phyloP scores from a whole-genome alignment of 2,329 filamentous ascomycete genomes.

The Phialophora expanda region DNA sequence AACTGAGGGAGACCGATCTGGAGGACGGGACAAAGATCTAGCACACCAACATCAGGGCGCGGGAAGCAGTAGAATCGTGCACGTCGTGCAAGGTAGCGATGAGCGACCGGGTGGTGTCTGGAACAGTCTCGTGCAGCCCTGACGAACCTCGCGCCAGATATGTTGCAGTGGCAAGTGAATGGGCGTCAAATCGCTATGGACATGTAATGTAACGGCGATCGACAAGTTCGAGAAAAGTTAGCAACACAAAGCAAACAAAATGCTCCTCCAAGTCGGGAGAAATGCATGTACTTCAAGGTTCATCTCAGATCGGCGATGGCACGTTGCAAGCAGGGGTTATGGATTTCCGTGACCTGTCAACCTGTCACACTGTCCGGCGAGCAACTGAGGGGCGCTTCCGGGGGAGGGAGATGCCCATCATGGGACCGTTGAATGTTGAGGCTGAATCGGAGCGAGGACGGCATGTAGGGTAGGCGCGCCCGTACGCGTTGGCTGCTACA shows the following conservation, averaged over 20 bases:
- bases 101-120: background rate
- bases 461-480: slow-evolving; percentile 3
- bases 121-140: background rate
- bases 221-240: background rate
- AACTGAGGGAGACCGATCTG: background rate
- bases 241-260: background rate
- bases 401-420: background rate
- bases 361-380: background rate
- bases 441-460: background rate
- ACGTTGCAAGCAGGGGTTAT: slow-evolving; percentile 6
- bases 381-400: background rate
- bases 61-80: background rate
- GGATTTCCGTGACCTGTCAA: slow-evolving; percentile 8
- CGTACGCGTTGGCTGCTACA: background rate
- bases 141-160: background rate
- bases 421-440: slow-evolving; percentile 1
- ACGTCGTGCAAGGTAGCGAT: background rate
- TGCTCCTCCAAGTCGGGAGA: background rate
- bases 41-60: background rate
- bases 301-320: slow-evolving; percentile 15
- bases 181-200: background rate
- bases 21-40: background rate
- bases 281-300: slow-evolving; percentile 1
- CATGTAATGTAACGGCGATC: background rate
- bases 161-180: background rate